Evolutionary conservation across 2,329 filamentous ascomycete species (phyloP).

Genomic region (Pseudogymnoascus sp.): DNA sequence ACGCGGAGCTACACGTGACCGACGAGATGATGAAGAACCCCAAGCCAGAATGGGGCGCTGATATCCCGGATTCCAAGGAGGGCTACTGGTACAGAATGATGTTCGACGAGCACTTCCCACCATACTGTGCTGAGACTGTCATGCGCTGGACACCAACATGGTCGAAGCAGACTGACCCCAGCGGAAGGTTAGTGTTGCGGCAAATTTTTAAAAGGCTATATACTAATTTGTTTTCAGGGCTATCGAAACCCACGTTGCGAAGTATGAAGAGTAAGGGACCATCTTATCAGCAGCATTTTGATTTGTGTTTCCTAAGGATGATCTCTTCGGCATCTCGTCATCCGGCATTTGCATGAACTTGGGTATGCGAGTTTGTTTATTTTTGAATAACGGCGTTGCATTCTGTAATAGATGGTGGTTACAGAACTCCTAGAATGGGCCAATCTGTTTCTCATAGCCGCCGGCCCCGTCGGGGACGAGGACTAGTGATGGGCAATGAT

Average conservation of each 20-base stretch:
- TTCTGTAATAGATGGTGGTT: slow-evolving; percentile 3
- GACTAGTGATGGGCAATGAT: neutral
- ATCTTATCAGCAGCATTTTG: slow-evolving; percentile 20
- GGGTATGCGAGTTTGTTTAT: neutral
- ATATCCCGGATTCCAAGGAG: slow-evolving; percentile 94
- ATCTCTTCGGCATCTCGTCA: slow-evolving; percentile 1
- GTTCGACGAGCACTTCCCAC: slow-evolving; percentile 98
- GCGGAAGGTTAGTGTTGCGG: slow-evolving; percentile 45
- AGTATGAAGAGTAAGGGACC: slow-evolving; percentile 46
- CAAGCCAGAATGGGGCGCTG: slow-evolving; percentile 88
- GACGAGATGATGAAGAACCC: slow-evolving; percentile 99
- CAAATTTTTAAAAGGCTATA: neutral
- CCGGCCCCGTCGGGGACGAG: neutral
- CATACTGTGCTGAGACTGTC: slow-evolving; percentile 82
- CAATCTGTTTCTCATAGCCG: neutral
- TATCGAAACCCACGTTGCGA: slow-evolving; percentile 65
- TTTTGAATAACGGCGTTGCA: slow-evolving; percentile 3
- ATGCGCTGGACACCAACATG: slow-evolving; percentile 96
- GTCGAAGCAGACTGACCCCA: slow-evolving; percentile 93
- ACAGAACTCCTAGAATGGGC: neutral
- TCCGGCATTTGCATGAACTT: neutral
- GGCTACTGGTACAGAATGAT: slow-evolving; percentile 97
- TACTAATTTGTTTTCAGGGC: slow-evolving; percentile 43
- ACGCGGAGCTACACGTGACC: slow-evolving; percentile 78
- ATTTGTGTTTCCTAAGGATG: slow-evolving; percentile 16